Conservation (phyloP, 2,329 filamentous ascomycete genomes). For the Chaetomium sp. region DNA sequence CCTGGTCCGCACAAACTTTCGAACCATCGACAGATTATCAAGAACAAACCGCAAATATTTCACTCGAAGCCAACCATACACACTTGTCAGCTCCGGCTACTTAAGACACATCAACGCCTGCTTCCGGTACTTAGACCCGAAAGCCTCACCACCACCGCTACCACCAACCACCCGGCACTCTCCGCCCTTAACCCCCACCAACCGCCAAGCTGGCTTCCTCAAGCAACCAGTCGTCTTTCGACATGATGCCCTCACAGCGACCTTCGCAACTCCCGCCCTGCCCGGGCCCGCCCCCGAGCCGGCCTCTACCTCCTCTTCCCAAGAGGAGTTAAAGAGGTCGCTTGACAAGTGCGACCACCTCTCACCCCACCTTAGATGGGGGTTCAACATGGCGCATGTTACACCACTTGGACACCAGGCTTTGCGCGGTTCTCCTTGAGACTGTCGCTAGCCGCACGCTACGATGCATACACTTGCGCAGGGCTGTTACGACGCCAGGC, state of each 20-base stretch:
- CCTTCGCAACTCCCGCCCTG: constrained; percentile 61
- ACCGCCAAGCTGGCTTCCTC: constrained; percentile 11
- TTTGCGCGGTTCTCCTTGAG: constrained; percentile 6
- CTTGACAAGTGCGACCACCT: neutral
- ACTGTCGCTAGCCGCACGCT: constrained; percentile 15
- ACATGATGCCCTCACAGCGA: constrained; percentile 51
- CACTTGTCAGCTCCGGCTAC: neutral
- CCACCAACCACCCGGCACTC: neutral
- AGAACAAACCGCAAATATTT: constrained; percentile 13
- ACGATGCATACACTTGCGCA: neutral
- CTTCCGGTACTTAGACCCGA: neutral
- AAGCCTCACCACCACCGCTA: constrained; percentile 4
- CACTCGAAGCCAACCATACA: constrained; percentile 5
- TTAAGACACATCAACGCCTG: neutral
- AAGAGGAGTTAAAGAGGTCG: constrained; percentile 44
- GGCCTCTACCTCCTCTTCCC: constrained; percentile 59
- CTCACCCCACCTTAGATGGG: neutral
- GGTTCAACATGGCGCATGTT: constrained; percentile 15
- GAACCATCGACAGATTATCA: constrained; percentile 20
- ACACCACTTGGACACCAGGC: constrained; percentile 15
- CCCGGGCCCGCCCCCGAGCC: constrained; percentile 58
- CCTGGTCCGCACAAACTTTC: constrained; percentile 9
- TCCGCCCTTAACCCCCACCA: neutral
- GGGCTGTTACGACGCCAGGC: constrained; percentile 13
- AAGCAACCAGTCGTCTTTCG: constrained; percentile 13